Percentiles rank a stretch among this genome's conserved stretches.
Evolutionary conservation across 2,329 filamentous ascomycete genomes (phyloP).

Genomic region (Aspergillus sp.): DNA sequence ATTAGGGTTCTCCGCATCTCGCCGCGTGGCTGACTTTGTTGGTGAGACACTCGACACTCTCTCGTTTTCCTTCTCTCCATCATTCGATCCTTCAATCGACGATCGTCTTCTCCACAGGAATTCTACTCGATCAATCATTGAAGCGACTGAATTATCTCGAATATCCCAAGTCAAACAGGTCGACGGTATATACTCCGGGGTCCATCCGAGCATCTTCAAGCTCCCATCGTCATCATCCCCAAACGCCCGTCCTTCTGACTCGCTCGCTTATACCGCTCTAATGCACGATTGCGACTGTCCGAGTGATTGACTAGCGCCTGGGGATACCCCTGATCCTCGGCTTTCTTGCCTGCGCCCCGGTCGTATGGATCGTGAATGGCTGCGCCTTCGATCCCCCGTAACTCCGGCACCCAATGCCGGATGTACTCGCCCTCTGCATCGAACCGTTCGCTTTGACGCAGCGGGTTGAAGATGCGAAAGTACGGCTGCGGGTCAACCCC

Average conservation of each 20-base stretch:
- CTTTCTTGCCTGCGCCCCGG: constrained; percentile 58
- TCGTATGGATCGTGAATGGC: constrained; percentile 80
- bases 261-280: constrained; percentile 57
- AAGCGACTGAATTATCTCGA: too few species aligned
- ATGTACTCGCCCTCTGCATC: constrained; percentile 79
- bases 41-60: neutral
- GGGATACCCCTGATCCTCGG: constrained; percentile 70
- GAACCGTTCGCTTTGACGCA: constrained; percentile 83
- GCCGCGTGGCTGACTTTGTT: too few species aligned
- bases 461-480: constrained; percentile 85
- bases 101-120: too few species aligned
- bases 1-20: neutral
- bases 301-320: constrained; percentile 73
- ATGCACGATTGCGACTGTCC: constrained; percentile 62
- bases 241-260: neutral
- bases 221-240: neutral
- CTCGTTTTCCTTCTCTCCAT: neutral
- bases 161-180: too few species aligned
- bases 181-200: too few species aligned
- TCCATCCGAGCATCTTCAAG: neutral
- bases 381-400: constrained; percentile 62
- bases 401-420: constrained; percentile 75
- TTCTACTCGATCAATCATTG: too few species aligned
- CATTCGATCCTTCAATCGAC: too few species aligned
- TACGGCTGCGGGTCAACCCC: constrained; percentile 87